Percentiles rank a stretch among this genome's conserved stretches.
Evolutionary conservation across 2,329 filamentous ascomycete genomes (phyloP).

Genomic region (Didymella pinodella): DNA sequence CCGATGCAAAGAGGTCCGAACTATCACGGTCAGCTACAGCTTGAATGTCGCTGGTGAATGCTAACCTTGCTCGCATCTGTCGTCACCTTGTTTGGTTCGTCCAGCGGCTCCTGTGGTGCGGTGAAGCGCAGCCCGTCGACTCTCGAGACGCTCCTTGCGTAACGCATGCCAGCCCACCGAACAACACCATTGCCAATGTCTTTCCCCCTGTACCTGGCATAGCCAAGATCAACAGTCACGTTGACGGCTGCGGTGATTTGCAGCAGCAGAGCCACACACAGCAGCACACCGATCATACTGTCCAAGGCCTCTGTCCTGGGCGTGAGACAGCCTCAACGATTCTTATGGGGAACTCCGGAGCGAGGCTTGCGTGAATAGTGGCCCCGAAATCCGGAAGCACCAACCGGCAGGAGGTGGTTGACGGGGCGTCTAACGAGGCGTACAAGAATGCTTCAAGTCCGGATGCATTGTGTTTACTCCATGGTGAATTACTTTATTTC

Average conservation of each 20-base stretch:
- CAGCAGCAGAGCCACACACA: slow-evolving; percentile 34
- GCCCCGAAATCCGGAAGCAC: slow-evolving; percentile 3
- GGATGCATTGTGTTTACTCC: slow-evolving; percentile 8
- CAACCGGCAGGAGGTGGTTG: slow-evolving; percentile 4
- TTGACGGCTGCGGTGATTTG: slow-evolving; percentile 46
- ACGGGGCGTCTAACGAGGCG: slow-evolving; percentile 3
- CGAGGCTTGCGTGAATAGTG: background rate
- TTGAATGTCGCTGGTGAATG: background rate
- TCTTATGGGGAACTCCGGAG: slow-evolving; percentile 1
- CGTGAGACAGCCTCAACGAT: background rate
- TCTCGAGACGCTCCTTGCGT: slow-evolving; percentile 58
- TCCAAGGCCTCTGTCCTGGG: background rate
- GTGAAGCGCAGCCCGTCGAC: slow-evolving; percentile 62
- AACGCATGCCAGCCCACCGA: slow-evolving; percentile 78
- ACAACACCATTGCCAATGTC: slow-evolving; percentile 65
- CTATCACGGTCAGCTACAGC: slow-evolving; percentile 19
- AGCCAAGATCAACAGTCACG: slow-evolving; percentile 67
- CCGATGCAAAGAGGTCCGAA: slow-evolving; percentile 48
- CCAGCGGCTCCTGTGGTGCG: slow-evolving; percentile 69
- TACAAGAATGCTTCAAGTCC: slow-evolving; percentile 17
- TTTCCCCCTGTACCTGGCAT: slow-evolving; percentile 70
- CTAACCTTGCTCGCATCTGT: slow-evolving; percentile 31
- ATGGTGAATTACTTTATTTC: background rate
- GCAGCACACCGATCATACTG: slow-evolving; percentile 35
- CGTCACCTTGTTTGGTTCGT: slow-evolving; percentile 60